phyloP scores from a whole-genome alignment of 1,139 yeast genomes.

The Saccharomyces hybrid region DNA sequence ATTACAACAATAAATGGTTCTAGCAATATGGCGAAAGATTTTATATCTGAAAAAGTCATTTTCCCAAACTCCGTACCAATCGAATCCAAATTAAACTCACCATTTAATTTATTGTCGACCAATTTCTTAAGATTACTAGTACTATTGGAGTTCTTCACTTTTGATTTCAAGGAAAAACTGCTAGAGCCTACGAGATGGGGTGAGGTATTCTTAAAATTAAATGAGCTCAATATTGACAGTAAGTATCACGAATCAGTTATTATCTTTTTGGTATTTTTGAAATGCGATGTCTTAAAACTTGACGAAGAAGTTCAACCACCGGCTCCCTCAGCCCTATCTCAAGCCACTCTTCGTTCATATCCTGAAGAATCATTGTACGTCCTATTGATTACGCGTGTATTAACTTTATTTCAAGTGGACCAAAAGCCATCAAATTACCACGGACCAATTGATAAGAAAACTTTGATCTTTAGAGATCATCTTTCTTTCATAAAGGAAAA shows the following conservation, averaged over 20 bases:
- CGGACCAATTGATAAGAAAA: slow-evolving; percentile 62
- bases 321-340: slow-evolving; percentile 27
- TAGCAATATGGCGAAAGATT: slow-evolving; percentile 25
- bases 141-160: slow-evolving; percentile 47
- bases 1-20: slow-evolving; percentile 22
- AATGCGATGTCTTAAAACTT: slow-evolving; percentile 34
- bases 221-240: slow-evolving; percentile 30
- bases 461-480: slow-evolving; percentile 61
- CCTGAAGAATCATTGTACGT: slow-evolving; percentile 35
- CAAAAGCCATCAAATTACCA: slow-evolving; percentile 53
- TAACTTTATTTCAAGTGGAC: slow-evolving; percentile 47
- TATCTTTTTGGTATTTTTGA: slow-evolving; percentile 41
- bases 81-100: slow-evolving; percentile 33
- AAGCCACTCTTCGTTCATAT: slow-evolving; percentile 28
- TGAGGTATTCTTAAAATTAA: slow-evolving; percentile 36
- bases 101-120: slow-evolving; percentile 53
- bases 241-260: slow-evolving; percentile 35
- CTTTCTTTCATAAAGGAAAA: slow-evolving; percentile 45
- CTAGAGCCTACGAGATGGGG: slow-evolving; percentile 51
- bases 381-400: slow-evolving; percentile 48
- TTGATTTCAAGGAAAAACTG: slow-evolving; percentile 31
- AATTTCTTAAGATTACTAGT: slow-evolving; percentile 51
- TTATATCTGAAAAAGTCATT: slow-evolving; percentile 36
- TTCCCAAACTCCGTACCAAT: slow-evolving; percentile 28
- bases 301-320: slow-evolving; percentile 30